Percentiles rank a stretch among this genome's conserved stretches.
These are phyloP conservation scores for Hanseniaspora valbyensis DNA, from an alignment of 805 yeast genomes.

Conservation along the genomic window DNA sequence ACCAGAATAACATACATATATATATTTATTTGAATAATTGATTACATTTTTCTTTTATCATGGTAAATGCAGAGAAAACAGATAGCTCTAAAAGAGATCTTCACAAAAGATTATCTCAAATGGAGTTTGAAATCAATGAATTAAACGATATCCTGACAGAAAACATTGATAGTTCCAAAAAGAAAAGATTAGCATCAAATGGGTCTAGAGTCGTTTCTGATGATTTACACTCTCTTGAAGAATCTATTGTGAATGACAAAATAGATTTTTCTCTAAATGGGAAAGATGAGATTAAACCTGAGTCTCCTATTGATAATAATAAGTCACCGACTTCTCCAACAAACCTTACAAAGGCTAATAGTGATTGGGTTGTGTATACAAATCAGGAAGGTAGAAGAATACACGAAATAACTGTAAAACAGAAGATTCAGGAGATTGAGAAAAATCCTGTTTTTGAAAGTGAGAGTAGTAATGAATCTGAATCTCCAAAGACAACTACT, in stretches of 20 bases:
- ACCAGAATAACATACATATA: too few species aligned
- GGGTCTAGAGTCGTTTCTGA: neutral
- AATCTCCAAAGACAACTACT: too few species aligned
- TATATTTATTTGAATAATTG: neutral
- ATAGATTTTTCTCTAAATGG: neutral
- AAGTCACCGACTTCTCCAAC: too few species aligned
- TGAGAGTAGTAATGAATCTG: neutral
- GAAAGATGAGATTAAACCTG: neutral
- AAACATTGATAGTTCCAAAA: conserved; percentile 23
- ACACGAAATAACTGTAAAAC: conserved; percentile 11
- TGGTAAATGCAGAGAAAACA: conserved; percentile 15
- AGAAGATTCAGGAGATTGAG: conserved; percentile 6
- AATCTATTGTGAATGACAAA: conserved; percentile 1
- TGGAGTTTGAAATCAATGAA: conserved; percentile 28
- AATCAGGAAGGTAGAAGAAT: conserved; percentile 15
- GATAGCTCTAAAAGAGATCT: conserved; percentile 17
- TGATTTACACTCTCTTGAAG: neutral
- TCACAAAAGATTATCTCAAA: conserved; percentile 28
- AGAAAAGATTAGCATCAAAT: conserved; percentile 6
- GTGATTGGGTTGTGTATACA: conserved; percentile 12
- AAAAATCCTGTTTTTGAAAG: neutral
- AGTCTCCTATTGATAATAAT: too few species aligned
- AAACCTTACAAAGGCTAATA: conserved; percentile 5
- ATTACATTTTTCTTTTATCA: neutral
- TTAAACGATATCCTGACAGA: conserved; percentile 30